Evolutionary conservation across 2,329 filamentous ascomycete species (phyloP).

Genomic region (Aureobasidium sp.): DNA sequence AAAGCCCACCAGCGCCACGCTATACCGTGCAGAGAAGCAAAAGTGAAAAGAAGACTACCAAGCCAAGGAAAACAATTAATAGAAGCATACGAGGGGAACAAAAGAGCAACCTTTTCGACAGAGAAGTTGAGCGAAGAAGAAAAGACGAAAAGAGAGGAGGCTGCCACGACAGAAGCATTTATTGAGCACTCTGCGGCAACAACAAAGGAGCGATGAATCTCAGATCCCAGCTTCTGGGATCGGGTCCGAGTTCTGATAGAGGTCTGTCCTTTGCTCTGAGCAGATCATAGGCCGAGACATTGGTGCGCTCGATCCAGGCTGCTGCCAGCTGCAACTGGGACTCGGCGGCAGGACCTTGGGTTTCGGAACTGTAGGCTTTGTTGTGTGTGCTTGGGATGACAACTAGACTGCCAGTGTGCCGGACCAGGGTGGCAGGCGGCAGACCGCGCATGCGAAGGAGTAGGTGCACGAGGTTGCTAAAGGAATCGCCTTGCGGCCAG

Average conservation of each 20-base stretch:
- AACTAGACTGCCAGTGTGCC: constrained; percentile 31
- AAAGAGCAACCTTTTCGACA: neutral
- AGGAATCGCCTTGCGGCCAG: constrained; percentile 50
- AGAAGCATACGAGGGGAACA: neutral
- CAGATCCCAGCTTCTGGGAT: constrained; percentile 9
- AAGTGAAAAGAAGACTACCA: neutral
- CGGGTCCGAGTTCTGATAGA: neutral
- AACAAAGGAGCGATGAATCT: constrained; percentile 12
- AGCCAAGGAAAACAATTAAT: neutral
- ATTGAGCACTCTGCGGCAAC: constrained; percentile 7
- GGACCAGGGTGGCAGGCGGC: constrained; percentile 33
- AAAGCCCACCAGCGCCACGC: constrained; percentile 13
- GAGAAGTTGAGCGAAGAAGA: neutral
- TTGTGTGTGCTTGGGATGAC: constrained; percentile 14
- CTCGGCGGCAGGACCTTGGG: neutral
- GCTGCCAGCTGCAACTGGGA: constrained; percentile 9
- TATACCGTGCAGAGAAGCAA: neutral
- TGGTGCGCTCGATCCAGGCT: constrained; percentile 10
- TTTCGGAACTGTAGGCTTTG: constrained; percentile 10
- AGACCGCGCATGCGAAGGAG: constrained; percentile 51
- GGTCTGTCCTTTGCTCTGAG: constrained; percentile 1
- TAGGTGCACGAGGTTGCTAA: constrained; percentile 51
- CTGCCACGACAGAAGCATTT: neutral
- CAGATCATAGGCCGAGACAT: neutral
- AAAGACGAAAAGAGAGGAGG: neutral